Evolutionary conservation across 1,284 basidiomycete species (phyloP).

Genomic region (Leucocoprinus gongylophorus): DNA sequence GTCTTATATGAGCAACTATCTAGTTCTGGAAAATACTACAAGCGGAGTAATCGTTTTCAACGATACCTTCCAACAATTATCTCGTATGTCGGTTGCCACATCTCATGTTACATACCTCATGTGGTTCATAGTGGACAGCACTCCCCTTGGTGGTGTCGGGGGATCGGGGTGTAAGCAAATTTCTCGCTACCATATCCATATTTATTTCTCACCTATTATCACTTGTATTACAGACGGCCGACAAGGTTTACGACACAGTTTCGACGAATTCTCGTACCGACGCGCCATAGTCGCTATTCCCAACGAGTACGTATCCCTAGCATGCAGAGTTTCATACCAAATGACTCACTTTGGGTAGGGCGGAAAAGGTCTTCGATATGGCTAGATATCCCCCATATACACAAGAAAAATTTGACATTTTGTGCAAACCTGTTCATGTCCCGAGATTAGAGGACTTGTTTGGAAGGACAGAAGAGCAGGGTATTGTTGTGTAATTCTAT

Average conservation of each 20-base stretch:
- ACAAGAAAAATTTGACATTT: conserved; percentile 21
- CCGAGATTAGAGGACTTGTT: conserved; percentile 7
- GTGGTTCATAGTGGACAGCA: conserved; percentile 36
- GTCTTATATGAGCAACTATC: neutral
- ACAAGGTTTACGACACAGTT: conserved; percentile 53
- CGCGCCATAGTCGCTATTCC: conserved; percentile 54
- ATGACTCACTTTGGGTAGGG: conserved; percentile 26
- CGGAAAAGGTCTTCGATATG: conserved; percentile 41
- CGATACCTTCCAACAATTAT: conserved; percentile 46
- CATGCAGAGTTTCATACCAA: neutral
- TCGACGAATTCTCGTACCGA: conserved; percentile 58
- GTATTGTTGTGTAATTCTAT: neutral
- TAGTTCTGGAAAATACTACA: conserved; percentile 51
- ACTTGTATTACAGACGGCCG: conserved; percentile 44
- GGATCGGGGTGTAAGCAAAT: conserved; percentile 48
- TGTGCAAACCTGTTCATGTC: conserved; percentile 7
- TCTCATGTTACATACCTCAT: neutral
- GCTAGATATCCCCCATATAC: conserved; percentile 59
- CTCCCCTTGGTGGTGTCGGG: conserved; percentile 65
- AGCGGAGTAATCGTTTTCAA: conserved; percentile 53
- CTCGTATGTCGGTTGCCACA: conserved; percentile 29
- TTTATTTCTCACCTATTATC: neutral
- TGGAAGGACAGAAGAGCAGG: neutral
- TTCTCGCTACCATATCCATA: neutral
- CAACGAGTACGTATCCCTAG: conserved; percentile 36